Evolutionary conservation across 2,329 filamentous ascomycete species (phyloP).

Genomic region (Canariomyces notabilis): DNA sequence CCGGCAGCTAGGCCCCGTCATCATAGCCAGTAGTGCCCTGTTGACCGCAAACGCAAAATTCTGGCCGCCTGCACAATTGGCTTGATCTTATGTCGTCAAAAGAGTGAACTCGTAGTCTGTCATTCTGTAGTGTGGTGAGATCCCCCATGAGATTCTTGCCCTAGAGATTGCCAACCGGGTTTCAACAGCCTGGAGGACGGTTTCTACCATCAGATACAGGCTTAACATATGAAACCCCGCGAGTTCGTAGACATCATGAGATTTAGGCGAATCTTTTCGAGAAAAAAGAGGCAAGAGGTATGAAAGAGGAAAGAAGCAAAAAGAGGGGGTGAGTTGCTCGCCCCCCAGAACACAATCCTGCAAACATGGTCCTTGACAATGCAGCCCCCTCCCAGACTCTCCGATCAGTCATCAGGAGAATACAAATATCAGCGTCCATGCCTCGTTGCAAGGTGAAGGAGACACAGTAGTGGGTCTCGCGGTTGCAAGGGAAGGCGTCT

Average conservation of each 20-base stretch:
- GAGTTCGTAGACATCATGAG: not conserved
- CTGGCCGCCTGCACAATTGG: too few species aligned
- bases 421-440: constrained; percentile 2
- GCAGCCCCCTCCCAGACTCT: not conserved
- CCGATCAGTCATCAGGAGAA: too few species aligned
- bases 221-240: not conserved
- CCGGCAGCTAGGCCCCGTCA: too few species aligned
- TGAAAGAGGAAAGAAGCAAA: not conserved
- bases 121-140: not conserved
- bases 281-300: not conserved
- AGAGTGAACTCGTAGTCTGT: not conserved
- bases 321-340: too few species aligned
- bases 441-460: not conserved
- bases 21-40: too few species aligned
- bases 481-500: not conserved
- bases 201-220: not conserved
- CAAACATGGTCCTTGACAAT: not conserved
- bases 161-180: not conserved
- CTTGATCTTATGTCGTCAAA: not conserved
- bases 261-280: too few species aligned
- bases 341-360: too few species aligned
- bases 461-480: not conserved
- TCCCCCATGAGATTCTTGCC: not conserved
- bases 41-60: too few species aligned
- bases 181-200: not conserved